Conservation (phyloP, 805 yeast species). For the Wickerhamiella dianesei region DNA sequence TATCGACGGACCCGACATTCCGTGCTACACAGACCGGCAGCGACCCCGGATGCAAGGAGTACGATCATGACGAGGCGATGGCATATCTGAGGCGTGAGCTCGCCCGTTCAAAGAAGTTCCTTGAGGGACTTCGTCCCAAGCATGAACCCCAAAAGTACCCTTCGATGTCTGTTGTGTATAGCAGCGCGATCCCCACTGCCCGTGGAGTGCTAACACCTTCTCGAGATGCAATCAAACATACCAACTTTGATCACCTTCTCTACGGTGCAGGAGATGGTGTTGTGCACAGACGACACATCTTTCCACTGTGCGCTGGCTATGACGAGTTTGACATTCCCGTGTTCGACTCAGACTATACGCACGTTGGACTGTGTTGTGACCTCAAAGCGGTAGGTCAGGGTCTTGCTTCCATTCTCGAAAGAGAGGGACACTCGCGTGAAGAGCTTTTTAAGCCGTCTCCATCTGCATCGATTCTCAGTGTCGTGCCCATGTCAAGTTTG, state of each 20-base stretch:
- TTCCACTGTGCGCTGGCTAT: conserved; percentile 68
- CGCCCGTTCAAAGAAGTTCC: conserved; percentile 42
- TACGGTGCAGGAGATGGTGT: conserved; percentile 95
- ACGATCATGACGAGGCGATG: conserved; percentile 38
- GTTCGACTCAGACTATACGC: conserved; percentile 53
- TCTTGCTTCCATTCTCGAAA: conserved; percentile 44
- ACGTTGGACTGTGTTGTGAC: conserved; percentile 69
- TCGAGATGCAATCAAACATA: conserved; percentile 48
- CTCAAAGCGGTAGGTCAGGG: conserved; percentile 60
- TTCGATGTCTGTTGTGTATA: conserved; percentile 71
- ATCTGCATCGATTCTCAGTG: neutral
- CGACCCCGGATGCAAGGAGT: conserved; percentile 6
- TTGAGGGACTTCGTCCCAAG: conserved; percentile 32
- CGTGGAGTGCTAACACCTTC: conserved; percentile 61
- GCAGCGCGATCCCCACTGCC: conserved; percentile 72
- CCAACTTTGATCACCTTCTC: conserved; percentile 60
- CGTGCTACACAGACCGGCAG: conserved; percentile 9
- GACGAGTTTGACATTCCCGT: conserved; percentile 44
- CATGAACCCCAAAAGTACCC: conserved; percentile 43
- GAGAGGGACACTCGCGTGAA: conserved; percentile 27
- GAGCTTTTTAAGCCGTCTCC: neutral
- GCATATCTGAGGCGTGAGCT: conserved; percentile 52
- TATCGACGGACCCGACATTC: conserved; percentile 24
- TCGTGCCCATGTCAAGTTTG: neutral
- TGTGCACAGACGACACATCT: conserved; percentile 64